phyloP scores from a whole-genome alignment of 2,329 filamentous ascomycete species.

The Phyllosticta citribraziliensis region DNA sequence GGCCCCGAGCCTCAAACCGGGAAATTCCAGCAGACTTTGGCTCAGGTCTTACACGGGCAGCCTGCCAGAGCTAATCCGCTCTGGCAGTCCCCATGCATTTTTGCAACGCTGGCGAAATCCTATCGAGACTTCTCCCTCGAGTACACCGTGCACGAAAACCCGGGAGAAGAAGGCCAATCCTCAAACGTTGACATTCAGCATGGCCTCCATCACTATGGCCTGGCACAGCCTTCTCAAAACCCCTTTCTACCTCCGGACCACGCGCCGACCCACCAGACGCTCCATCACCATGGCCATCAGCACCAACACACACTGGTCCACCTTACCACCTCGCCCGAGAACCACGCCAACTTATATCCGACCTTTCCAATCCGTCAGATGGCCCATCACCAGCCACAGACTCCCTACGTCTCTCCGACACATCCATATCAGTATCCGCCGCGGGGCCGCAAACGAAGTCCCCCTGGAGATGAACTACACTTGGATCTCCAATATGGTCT shows the following conservation, averaged over 20 bases:
- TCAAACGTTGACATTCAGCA: conserved; percentile 33
- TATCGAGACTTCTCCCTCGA: conserved; percentile 37
- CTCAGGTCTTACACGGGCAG: conserved; percentile 34
- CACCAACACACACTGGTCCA: conserved; percentile 22
- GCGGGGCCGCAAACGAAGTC: conserved; percentile 34
- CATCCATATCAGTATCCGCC: conserved; percentile 13
- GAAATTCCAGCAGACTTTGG: conserved; percentile 15
- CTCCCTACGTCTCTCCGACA: conserved; percentile 24
- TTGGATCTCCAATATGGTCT: conserved; percentile 30
- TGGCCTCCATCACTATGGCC: conserved; percentile 29
- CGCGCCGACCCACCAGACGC: conserved; percentile 26
- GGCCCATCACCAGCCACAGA: conserved; percentile 20
- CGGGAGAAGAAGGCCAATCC: conserved; percentile 32
- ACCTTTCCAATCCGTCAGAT: conserved; percentile 15
- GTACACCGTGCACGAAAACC: conserved; percentile 34
- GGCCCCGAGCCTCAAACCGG: not conserved
- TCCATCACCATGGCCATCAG: conserved; percentile 13
- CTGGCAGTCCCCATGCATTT: conserved; percentile 42
- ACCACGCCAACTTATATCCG: conserved; percentile 5
- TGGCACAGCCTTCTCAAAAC: conserved; percentile 14
- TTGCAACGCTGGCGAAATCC: conserved; percentile 41
- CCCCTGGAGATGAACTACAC: conserved; percentile 28
- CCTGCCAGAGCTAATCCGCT: conserved; percentile 40
- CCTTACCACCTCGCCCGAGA: conserved; percentile 24
- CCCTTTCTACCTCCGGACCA: conserved; percentile 18